A percentile compares a stretch with the other conserved stretches of the same genome.
These are phyloP conservation scores for Ambrosiella beaveri DNA, from an alignment of 2,329 filamentous ascomycete species.

Conservation along the genomic window DNA sequence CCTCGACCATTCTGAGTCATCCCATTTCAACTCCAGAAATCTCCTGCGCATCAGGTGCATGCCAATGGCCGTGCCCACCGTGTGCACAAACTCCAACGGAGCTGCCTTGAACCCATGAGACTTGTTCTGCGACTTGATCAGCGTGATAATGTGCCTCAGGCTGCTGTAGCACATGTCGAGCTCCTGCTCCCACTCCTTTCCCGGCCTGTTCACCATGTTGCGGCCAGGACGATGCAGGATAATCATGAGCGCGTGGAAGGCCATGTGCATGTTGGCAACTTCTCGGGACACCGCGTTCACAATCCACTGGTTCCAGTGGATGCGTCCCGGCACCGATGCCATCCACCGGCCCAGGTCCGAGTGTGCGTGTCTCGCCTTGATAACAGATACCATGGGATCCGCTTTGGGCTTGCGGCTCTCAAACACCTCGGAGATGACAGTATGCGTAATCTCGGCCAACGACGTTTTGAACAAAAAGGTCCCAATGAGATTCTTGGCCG, in stretches of 20 bases:
- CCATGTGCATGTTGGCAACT: conserved; percentile 32
- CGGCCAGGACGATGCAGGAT: conserved; percentile 32
- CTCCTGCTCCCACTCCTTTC: conserved; percentile 25
- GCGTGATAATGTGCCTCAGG: conserved; percentile 26
- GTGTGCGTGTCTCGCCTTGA: conserved; percentile 29
- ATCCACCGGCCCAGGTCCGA: conserved; percentile 30
- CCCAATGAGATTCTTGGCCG: conserved; percentile 22
- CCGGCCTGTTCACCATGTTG: conserved; percentile 25
- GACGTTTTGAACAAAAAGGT: conserved; percentile 31
- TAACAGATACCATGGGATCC: conserved; percentile 24
- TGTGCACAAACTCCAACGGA: conserved; percentile 32
- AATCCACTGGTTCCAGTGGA: conserved; percentile 36
- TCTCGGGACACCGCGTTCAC: conserved; percentile 28
- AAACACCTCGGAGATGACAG: conserved; percentile 33
- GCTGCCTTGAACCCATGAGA: conserved; percentile 28
- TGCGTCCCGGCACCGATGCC: conserved; percentile 26
- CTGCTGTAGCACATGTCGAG: conserved; percentile 34
- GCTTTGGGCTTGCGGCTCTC: conserved; percentile 28
- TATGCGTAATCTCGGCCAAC: conserved; percentile 30
- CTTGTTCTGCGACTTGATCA: conserved; percentile 27
- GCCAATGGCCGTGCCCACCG: conserved; percentile 29
- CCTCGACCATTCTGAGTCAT: conserved; percentile 29
- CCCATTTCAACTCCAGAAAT: conserved; percentile 24
- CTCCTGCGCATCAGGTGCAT: conserved; percentile 30
- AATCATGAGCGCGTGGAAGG: conserved; percentile 34